phyloP scores from a whole-genome alignment of 1,284 basidiomycete species.

The Apiotrichum gracile region DNA sequence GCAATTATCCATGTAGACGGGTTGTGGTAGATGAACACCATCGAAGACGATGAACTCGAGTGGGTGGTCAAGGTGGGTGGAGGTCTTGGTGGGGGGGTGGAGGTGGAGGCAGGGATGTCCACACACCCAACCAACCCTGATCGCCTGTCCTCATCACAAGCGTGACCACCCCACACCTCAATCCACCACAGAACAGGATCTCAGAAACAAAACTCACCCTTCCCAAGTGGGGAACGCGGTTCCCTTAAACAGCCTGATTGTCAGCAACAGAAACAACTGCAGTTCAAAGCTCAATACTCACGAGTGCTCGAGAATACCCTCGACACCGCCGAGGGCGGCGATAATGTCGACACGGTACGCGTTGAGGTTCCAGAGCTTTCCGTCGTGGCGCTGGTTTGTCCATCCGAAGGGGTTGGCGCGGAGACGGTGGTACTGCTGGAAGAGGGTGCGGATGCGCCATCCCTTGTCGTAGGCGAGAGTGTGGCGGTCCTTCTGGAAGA shows the following conservation, averaged over 20 bases:
- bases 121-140: too few relatives aligned
- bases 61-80: too few relatives aligned
- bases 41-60: too few relatives aligned
- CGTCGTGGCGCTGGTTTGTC: slow-evolving; percentile 97
- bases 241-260: slow-evolving; percentile 97
- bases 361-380: slow-evolving; percentile 96
- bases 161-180: too few relatives aligned
- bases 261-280: neutral
- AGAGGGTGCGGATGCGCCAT: slow-evolving; percentile 89
- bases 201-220: slow-evolving; percentile 6
- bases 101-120: too few relatives aligned
- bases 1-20: neutral
- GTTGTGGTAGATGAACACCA: too few relatives aligned
- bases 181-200: too few relatives aligned
- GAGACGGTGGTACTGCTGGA: slow-evolving; percentile 89
- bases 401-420: slow-evolving; percentile 91
- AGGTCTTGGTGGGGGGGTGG: too few relatives aligned
- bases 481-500: slow-evolving; percentile 84
- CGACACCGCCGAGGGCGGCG: slow-evolving; percentile 78
- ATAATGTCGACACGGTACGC: slow-evolving; percentile 97
- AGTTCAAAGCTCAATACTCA: neutral
- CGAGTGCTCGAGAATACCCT: slow-evolving; percentile 87
- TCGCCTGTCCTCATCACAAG: too few relatives aligned
- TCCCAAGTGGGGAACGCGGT: slow-evolving; percentile 60
- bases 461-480: slow-evolving; percentile 97